Evolutionary conservation across 768 basidiomycete genomes (phyloP), one percentile per base, ranked within the genome.

Genomic region (Ramaria sp.): DNA sequence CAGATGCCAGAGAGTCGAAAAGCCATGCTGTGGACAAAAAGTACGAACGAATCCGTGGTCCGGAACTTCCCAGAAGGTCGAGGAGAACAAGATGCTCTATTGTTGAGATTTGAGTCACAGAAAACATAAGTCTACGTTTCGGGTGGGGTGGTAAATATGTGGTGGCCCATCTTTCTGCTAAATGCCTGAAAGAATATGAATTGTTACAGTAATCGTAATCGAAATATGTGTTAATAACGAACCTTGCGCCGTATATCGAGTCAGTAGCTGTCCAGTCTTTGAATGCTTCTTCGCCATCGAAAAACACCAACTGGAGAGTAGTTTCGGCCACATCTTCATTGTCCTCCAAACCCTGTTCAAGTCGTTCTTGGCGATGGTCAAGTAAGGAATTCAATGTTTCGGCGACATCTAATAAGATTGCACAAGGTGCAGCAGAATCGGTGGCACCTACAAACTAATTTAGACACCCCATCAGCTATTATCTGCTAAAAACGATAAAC

Each of bases 251-350:
- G 64, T 99, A 99, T 41, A 91, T 82, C 1, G 90, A 94, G 67
- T 99, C 95, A 2, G 78, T 81, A 28, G 74, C 77, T 2, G 90
- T 91, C 95, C 95, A 99, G 25, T 78, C 73, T 45, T 80, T 74
- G 67, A 95, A 97, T 0, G 96, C 96, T 67, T 98, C 96, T 68
- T 99, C 96, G 2, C 96, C 96, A 62, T 99, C 96, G 56, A 99
- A 95, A 65, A 98, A 95, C 9, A 99, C 75, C 8, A 98, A 71
- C 64, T 96, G 92, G 8, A 99, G 68, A 3, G 94, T 95, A 18
- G 87, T 90, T 55, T 88, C 85, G 0, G 79, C 79, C 13, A 83
- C 70, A 51, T 90, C 86, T 25, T 66, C 88, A n/a, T 83, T 81
- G 12, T 82, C 81, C 52, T 81, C 80, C 15, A 71, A 64, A 0